Evolutionary conservation across 2,329 filamentous ascomycete species (phyloP), one percentile per base, ranked within the genome.

Genomic region (Penicillium sp.): DNA sequence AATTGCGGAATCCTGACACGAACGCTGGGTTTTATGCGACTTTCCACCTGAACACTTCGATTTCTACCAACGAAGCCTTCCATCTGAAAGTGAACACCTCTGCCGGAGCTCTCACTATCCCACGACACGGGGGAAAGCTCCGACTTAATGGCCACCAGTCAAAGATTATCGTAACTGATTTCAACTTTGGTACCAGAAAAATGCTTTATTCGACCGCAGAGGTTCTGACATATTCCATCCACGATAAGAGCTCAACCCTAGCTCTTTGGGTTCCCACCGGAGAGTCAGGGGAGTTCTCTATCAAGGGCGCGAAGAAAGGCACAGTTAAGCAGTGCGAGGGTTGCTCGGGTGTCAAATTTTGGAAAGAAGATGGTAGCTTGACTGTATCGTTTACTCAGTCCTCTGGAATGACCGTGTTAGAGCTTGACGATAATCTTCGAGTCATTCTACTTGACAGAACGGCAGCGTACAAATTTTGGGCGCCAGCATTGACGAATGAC

Each of bases 81-180:
- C 79, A 78, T 42, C 69, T 87, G 5, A 72, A 77, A 4, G 77
- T 86, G 8, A 79, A 78, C 40, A 87, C 85, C 0, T 85, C 83
- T 0, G 72, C 73, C 14, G 85, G 85, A 1, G 68, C 75, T 5
- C 56, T 86, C 8, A 81, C 77, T 0, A 75, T 87, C 13, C 84
- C 85, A 1, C 79, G 80, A 52, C 74, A 79, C 42, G 77, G 73
- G 2, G 74, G 74, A 0, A 65, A 68, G 0, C 79, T 86, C 40
- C 73, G 79, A 5, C 75, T 88, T 36, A 80, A 86, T 51, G 85
- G 85, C 1, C 81, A 85, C 33, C 81, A 86, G 51, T 81, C 83
- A 7, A 87, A 87, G 74, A 82, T 87, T 14, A 67, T 87, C 3
- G 81, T 84, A 0, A 84, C 83, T 0, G 84, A 87, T 59, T 87